phyloP scores from a whole-genome alignment of 1,284 basidiomycete genomes.

The Termitomyces sp. region DNA sequence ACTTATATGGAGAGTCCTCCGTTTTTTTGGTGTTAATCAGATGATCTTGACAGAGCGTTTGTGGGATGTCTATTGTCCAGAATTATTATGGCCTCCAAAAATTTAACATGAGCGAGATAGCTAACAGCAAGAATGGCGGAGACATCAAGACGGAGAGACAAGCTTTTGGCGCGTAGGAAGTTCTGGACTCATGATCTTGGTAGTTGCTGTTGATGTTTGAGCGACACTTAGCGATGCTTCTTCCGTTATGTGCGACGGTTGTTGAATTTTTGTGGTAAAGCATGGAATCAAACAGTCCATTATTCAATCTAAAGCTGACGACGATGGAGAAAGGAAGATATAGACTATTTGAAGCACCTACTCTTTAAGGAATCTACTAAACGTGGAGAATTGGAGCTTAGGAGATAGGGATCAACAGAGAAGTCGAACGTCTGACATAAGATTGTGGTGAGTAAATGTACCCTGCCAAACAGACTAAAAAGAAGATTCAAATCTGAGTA shows the following conservation, averaged over 20 bases:
- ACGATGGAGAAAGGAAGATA: background rate
- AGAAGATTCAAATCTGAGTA: background rate
- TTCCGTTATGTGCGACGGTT: background rate
- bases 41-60: slow-evolving; percentile 47
- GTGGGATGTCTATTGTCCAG: slow-evolving; percentile 65
- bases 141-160: slow-evolving; percentile 6
- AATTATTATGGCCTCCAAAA: slow-evolving; percentile 48
- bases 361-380: background rate
- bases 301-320: background rate
- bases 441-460: background rate
- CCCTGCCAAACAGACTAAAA: background rate
- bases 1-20: slow-evolving; percentile 10
- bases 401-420: background rate
- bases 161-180: slow-evolving; percentile 2
- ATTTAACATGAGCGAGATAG: slow-evolving; percentile 55
- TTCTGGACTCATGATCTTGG: background rate
- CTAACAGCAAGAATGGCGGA: slow-evolving; percentile 19
- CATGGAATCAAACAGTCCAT: background rate
- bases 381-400: background rate
- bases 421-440: background rate
- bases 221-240: background rate
- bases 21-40: background rate
- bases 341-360: background rate
- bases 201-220: background rate
- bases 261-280: background rate